A percentile compares a stretch with the other conserved stretches of the same genome.
phyloP scores from a whole-genome alignment of 2,329 filamentous ascomycete genomes.

The Colletotrichum sp. region DNA sequence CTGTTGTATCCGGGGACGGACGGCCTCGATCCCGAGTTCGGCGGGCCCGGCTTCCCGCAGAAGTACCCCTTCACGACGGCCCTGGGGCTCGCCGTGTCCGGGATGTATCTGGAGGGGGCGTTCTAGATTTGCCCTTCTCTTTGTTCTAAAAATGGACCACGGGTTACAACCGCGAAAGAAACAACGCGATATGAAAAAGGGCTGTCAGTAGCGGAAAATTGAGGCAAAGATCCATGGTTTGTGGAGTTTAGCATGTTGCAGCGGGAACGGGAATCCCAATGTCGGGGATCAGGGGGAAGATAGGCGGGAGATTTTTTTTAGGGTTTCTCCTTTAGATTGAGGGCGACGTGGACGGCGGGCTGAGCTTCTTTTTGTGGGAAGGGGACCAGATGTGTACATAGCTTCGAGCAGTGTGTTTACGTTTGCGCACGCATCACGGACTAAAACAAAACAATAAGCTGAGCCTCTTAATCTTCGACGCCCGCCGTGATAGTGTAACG shows the following conservation, averaged over 20 bases:
- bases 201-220: neutral
- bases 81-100: constrained; percentile 5
- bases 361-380: neutral
- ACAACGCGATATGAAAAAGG: neutral
- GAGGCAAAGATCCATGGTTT: neutral
- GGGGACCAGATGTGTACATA: neutral
- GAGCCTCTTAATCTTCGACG: neutral
- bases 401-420: neutral
- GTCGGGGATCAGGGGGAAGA: neutral
- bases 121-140: neutral
- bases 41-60: constrained; percentile 47
- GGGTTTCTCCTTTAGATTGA: neutral
- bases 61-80: constrained; percentile 13
- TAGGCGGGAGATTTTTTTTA: neutral
- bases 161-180: neutral
- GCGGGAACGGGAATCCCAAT: neutral
- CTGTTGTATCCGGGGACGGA: constrained; percentile 41
- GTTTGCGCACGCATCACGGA: neutral
- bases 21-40: constrained; percentile 48
- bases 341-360: constrained; percentile 2
- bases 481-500: neutral
- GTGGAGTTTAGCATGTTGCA: neutral
- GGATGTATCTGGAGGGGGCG: constrained; percentile 6
- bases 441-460: neutral
- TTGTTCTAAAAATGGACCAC: neutral